Evolutionary conservation across 352 stramenopile genomes (phyloP), one percentile per base, ranked within the genome.

Genomic region (Phytophthora crassamura): DNA sequence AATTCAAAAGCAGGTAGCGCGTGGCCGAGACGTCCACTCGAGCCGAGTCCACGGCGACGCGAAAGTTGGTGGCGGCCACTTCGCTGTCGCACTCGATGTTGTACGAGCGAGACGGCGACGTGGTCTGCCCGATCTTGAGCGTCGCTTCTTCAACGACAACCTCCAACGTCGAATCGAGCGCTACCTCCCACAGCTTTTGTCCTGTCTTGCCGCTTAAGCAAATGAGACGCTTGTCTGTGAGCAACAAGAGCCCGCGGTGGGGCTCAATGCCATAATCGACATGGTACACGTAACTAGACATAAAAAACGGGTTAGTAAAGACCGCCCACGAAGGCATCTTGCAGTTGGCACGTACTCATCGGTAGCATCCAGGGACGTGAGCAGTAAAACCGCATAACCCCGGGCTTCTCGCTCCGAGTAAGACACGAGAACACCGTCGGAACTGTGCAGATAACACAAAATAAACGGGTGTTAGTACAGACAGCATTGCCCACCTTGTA

Each of bases 201-300:
- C 87, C 85, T 20, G 82, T 95, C 40, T 77, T 83, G 7, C 79
- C 77, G 20, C 81, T 91, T 34, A 95, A 65, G 54, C 87, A 95
- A 38, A 90, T 75, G 12, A 95, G 75, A 6, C 87, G 85, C 65
- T 95, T 95, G 59, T 95, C 84, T 3, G 87, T 95, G 28, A 95
- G 81, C 63, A 95, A 58, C 32, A 95, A 64, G 20, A 95, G 72
- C 0, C 86, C 86, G 1, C 83, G 82, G 34, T 83, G 74, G 2
- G 78, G 69, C 18, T 91, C 83, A 5, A 89, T 72, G 9, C 84
- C 84, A 49, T 92, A 92, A 63, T 94, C 86, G 11, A 94, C 72
- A 56, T 95, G 87, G 62, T 87, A 95, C 20, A 95, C 82, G 51
- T 94, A 94, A 53, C 85, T 94, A 41, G 5, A 40, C 42, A 54